phyloP scores from a whole-genome alignment of 2,329 filamentous ascomycete genomes.

The Phialocephala sp. region DNA sequence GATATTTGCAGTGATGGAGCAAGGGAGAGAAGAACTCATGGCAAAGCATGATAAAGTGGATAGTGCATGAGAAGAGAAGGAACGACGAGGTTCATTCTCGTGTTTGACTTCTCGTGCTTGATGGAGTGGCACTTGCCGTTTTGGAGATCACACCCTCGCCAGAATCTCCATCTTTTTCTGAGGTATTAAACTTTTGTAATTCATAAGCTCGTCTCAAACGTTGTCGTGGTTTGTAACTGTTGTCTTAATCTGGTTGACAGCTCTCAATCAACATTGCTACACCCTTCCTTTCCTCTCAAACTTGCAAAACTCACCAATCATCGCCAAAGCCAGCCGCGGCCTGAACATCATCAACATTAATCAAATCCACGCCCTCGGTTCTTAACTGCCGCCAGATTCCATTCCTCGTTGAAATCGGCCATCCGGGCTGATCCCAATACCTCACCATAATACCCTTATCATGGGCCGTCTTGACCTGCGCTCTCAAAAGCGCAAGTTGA shows the following conservation, averaged over 20 bases:
- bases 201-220: background rate
- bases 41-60: background rate
- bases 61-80: background rate
- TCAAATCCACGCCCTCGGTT: slow-evolving; percentile 60
- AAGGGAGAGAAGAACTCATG: background rate
- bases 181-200: background rate
- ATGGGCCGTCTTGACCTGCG: slow-evolving; percentile 54
- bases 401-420: slow-evolving; percentile 60
- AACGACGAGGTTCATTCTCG: background rate
- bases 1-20: background rate
- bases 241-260: background rate
- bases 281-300: background rate
- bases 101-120: background rate
- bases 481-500: slow-evolving; percentile 50
- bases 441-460: slow-evolving; percentile 55
- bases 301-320: slow-evolving; percentile 24
- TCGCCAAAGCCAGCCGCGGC: slow-evolving; percentile 36
- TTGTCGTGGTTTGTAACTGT: background rate
- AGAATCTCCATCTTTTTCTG: background rate
- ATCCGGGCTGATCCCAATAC: slow-evolving; percentile 65
- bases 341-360: slow-evolving; percentile 64
- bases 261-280: background rate
- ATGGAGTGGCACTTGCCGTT: background rate
- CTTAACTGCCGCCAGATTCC: slow-evolving; percentile 60
- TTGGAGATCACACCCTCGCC: background rate